Base-by-base conservation (phyloP, 2,329 filamentous ascomycete genomes). In the Colletotrichum falcatum region DNA sequence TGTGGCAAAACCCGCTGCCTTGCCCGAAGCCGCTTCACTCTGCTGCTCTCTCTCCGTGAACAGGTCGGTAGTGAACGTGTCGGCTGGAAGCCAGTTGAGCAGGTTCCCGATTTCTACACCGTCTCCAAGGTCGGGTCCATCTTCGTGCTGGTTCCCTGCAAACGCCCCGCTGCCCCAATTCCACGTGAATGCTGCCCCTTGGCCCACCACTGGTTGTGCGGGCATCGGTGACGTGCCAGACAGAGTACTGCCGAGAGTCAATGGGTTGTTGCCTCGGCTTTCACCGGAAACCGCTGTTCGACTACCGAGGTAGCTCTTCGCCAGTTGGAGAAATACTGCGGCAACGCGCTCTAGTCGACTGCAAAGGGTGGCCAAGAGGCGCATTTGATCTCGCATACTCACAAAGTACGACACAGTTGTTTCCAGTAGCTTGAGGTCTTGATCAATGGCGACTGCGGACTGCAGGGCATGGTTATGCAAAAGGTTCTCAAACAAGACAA, bases 381-480 rank as follows among this genome's bases (percentile, higher is more conserved):
- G 42, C 12, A 67, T 54, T 16, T 67, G 65, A 8, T 7, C 49
- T n/a, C 65, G 33, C 65, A 67, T 67, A n/a, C 61, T 64, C 23
- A 44, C 26, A 5, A 67, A 67, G n/a, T 64, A 67, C 6, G 65
- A 67, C 7, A 64, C 51, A 5, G 65, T 37, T 18, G 65, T 67
- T 0, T 42, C 48, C 5, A 67, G 20, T 1, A 64, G 51, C 11
- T 33, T 6, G 5, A 67, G 35, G 3, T 67, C 42, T 3, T 44
- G 59, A 14, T 51, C 26, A 8, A 23, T 35, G 16, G 49, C 28
- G 2, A 49, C 39, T 3, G 9, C 49, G 9, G 60, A n/a, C 16
- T 64, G 42, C 20, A n/a, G 35, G 20, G 20, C n/a, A 9, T n/a
- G 30, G 2, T 18, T n/a, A 1, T 58, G 60, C 11, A 64, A 35